Evolutionary conservation across 768 basidiomycete species (phyloP), one percentile per base, ranked within the genome.

Genomic region (Leucocoprinus birnbaumii): DNA sequence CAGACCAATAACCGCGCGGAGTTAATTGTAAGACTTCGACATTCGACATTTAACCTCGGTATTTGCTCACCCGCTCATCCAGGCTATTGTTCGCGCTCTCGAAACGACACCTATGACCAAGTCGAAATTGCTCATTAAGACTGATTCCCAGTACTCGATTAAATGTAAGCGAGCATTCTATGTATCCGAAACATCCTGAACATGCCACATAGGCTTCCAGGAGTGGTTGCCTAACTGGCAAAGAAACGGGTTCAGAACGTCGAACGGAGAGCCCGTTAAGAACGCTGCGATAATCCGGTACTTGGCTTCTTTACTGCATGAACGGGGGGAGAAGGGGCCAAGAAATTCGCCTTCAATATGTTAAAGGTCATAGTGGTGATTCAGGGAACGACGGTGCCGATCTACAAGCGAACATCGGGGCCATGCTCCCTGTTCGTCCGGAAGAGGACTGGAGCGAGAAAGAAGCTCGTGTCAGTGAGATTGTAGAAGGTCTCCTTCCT

Each of bases 1-100:
- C 91, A 93, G 63, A 93, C 91, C 1, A 94, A 94, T 65, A 93
- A 94, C 57, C 73, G 93, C 25, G 94, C 93, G 10, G 94, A 97
- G 66, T 76, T 96, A 27, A 83, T 94, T 52, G 94, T 91, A 54
- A 52, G 81, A 35, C 53, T 24, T 9, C 22, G 24, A 18, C 51
- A 21, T 53, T 5, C 35, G 24, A n/a, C n/a, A n/a, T 25, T 34
- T 21, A 55, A 40, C 55, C 31, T 19, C 38, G 44, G 19, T 37
- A n/a, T 41, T 26, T 19, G 48, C 40, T 57, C 13, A 53, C 31
- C 19, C 50, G 44, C 41, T 25, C 27, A 52, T 24, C 7, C 63
- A 96, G 94, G 92, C 94, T 10, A 91, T 97, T 56, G 74, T 89
- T 18, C 85, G 94, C 18, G 79, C 87, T 18, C 73, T 98, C 4